Percentiles rank a stretch among this genome's conserved stretches.
Conservation (phyloP, 495 filamentous ascomycete species). For the Xylaria cubensis region DNA sequence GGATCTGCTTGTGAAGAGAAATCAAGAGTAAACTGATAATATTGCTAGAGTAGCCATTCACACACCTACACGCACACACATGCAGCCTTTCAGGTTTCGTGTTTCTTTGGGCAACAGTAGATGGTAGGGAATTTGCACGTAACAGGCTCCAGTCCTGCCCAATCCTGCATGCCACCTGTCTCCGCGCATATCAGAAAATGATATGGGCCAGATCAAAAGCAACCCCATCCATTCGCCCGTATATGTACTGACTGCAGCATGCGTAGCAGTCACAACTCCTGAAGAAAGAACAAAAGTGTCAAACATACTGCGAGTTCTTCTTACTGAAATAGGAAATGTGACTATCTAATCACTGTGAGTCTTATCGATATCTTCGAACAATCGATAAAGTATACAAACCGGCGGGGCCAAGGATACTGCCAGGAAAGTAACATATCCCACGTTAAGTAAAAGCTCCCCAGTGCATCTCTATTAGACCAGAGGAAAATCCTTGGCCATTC, state of each 20-base stretch:
- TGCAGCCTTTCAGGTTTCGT: slow-evolving; percentile 17
- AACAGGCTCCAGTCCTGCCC: slow-evolving; percentile 18
- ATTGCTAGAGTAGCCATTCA: slow-evolving; percentile 23
- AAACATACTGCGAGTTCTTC: slow-evolving; percentile 15
- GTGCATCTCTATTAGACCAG: neutral
- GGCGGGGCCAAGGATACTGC: neutral
- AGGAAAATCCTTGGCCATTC: neutral
- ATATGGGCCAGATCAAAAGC: slow-evolving; percentile 10
- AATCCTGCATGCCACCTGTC: slow-evolving; percentile 28
- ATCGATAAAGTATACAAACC: neutral
- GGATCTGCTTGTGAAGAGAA: neutral
- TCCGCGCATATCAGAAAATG: slow-evolving; percentile 1
- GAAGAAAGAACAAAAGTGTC: neutral
- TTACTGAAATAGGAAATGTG: slow-evolving; percentile 18
- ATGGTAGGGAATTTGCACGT: slow-evolving; percentile 7
- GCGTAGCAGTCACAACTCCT: neutral
- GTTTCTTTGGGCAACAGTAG: slow-evolving; percentile 18
- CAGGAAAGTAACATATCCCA: neutral
- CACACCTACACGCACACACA: slow-evolving; percentile 27
- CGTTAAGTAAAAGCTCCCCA: neutral
- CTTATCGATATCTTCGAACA: neutral
- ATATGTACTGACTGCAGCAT: slow-evolving; percentile 4
- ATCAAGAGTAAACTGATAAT: neutral
- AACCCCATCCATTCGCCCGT: slow-evolving; percentile 6
- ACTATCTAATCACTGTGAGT: neutral